Evolutionary conservation across 108 stramenopile species (phyloP).

Genomic region (Nitzschia sp.): DNA sequence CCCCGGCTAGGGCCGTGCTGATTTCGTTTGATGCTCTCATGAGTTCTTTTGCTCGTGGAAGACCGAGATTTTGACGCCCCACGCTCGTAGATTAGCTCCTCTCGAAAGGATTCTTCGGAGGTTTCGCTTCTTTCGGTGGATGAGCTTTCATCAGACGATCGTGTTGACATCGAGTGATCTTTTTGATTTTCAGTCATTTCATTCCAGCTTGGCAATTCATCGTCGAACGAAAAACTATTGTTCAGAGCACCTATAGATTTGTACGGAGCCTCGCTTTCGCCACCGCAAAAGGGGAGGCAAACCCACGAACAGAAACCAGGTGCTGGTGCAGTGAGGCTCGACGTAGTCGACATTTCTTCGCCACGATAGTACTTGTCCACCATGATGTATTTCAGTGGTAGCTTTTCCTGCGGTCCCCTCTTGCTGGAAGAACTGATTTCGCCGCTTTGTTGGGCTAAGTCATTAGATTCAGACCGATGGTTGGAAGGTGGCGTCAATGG

Average conservation of each 20-base stretch:
- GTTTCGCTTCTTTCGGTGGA: not conserved
- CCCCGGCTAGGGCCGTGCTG: not conserved
- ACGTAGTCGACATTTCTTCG: not conserved
- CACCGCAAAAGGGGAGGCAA: not conserved
- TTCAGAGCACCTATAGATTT: not conserved
- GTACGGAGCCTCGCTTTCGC: not conserved
- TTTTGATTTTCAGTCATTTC: not conserved
- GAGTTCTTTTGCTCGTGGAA: not conserved
- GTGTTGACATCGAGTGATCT: not conserved
- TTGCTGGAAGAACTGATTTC: not conserved
- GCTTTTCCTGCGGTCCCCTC: not conserved
- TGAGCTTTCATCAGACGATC: not conserved
- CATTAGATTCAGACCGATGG: too few relatives aligned
- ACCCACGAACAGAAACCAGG: not conserved
- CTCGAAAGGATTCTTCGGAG: not conserved
- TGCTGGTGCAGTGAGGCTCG: slow-evolving; percentile 3
- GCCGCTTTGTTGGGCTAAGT: not conserved
- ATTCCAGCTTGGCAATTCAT: not conserved
- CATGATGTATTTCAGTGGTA: not conserved
- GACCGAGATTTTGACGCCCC: not conserved
- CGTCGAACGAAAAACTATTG: slow-evolving; percentile 5
- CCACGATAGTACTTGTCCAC: not conserved
- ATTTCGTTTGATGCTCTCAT: not conserved
- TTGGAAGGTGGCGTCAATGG: too few relatives aligned
- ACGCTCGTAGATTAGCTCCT: not conserved